A percentile compares a stretch with the other conserved stretches of the same genome.
Conservation (phyloP, 768 basidiomycete genomes). For the Leccinum rimulosum region DNA sequence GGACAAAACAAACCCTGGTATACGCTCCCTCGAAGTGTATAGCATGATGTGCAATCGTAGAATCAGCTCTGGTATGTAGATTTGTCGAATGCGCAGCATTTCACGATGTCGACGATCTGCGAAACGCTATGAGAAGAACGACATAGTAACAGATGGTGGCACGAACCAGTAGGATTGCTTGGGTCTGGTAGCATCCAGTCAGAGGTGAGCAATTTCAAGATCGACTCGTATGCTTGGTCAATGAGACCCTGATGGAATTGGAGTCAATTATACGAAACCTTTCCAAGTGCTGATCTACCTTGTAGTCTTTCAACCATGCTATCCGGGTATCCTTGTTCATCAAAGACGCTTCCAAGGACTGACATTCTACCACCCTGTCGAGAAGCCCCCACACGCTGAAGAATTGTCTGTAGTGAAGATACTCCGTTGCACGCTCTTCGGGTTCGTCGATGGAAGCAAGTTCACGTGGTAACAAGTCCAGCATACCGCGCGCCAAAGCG, state of each 20-base stretch:
- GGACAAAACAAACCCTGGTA: conserved; percentile 58
- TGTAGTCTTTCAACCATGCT: conserved; percentile 66
- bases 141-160: not conserved
- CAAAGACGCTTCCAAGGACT: conserved; percentile 53
- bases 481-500: conserved; percentile 57
- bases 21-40: conserved; percentile 55
- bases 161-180: conserved; percentile 38
- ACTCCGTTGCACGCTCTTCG: conserved; percentile 71
- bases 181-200: conserved; percentile 72
- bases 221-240: conserved; percentile 61
- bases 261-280: not conserved
- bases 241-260: conserved; percentile 46
- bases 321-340: conserved; percentile 57
- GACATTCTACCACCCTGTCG: conserved; percentile 58
- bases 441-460: conserved; percentile 61
- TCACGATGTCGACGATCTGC: conserved; percentile 61
- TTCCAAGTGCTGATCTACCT: conserved; percentile 33
- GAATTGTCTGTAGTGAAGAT: conserved; percentile 77
- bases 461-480: conserved; percentile 61
- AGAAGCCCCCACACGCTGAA: conserved; percentile 72
- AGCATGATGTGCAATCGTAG: conserved; percentile 79
- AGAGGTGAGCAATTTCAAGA: conserved; percentile 67
- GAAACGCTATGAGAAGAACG: conserved; percentile 18
- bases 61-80: conserved; percentile 88
- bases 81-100: conserved; percentile 77